Base-by-base conservation (phyloP, 2,329 filamentous ascomycete species). In the Fusarium mangiferae region DNA sequence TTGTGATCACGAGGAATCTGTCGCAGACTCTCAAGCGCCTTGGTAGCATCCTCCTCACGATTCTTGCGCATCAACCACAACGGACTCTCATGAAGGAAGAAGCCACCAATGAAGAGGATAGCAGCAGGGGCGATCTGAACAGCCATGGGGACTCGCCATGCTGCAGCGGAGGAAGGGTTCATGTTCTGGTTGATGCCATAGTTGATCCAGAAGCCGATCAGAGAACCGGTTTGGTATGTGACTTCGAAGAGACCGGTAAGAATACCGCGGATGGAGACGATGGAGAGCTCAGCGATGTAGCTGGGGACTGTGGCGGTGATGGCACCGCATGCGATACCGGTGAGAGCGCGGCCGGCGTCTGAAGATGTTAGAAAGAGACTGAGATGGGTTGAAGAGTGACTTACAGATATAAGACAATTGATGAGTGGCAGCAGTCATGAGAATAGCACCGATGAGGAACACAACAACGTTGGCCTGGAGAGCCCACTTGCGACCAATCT, bases 281-380 rank as follows among this genome's bases (percentile, higher is more conserved):
- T 85, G 1, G 90, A 89, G 61, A 89, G 87, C 78, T 92, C 90
- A 15, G 90, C 88, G 66, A 91, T 90, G 78, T 92, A 92, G 39
- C 90, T 86, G 7, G 90, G 90, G 6, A 92, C 88, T 11, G 87
- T 88, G 76, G 88, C 89, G 14, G 85, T 87, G 76, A 90, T 84
- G 45, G 88, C 79, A n/a, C 88, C 89, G 51, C 89, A 85, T 26
- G 87, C 89, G 78, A 88, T 85, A 4, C 89, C 89, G 4, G 87
- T 89, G 39, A 90, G 81, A 70, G 88, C 87, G 17, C 90, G 87
- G 1, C 90, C 62, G 85, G 85, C 77, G 86, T 90, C 89, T 91
- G 18, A 5, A 22, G 3, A 7, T 41, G 20, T 68, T 44, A 75
- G 54, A 39, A 4, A n/a, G 6, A 3, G 1, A 3, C 8, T 4